Base-by-base conservation (phyloP, 306 rosid genomes). In the Ceratonia siliqua region DNA sequence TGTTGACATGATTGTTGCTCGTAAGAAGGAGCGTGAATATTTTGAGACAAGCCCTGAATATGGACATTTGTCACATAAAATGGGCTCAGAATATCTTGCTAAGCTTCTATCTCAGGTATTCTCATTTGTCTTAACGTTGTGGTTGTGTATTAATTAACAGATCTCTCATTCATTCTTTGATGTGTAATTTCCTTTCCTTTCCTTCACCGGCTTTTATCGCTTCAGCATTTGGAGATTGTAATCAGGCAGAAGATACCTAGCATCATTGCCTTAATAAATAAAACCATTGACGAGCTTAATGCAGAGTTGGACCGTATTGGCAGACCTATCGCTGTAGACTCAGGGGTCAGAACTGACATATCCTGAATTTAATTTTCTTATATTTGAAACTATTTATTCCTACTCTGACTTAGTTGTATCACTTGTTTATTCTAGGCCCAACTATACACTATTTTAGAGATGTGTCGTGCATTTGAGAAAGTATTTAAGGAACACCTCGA, bases 41-140 rank as follows among this genome's bases (percentile, higher is more conserved):
- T 94, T 94, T 57, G 97, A 94, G 88, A 85, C 91, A 35, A 94
- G 98, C 75, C 98, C 96, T 7, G 98, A 94, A 70, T 94, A 94
- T 81, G 98, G 98, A 78, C 98, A 94, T 82, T 81, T 94, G 81
- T 90, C 98, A 46, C 93, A 85, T 82, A 94, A 92, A 88, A 94
- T 94, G 98, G 98, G 98, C 28, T 87, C 98, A 78, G 98, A 91
- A 55, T 94, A 91, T 90, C 98, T 94, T 77, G 98, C 98, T 39
- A 89, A 88, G 82, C 98, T 94, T 84, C 87, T 94, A 78, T 94
- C 98, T 50, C 83, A 91, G 97, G 98, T 94, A 56, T 36, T 72
- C 25, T 81, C 67, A 15, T 57, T 55, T 62, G 49, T 52, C 42
- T 77, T 62, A 24, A 30, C 62, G 55, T 66, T 32, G 63, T 30